phyloP scores from a whole-genome alignment of 768 basidiomycete species.

The Tricholoma hemisulphureum region DNA sequence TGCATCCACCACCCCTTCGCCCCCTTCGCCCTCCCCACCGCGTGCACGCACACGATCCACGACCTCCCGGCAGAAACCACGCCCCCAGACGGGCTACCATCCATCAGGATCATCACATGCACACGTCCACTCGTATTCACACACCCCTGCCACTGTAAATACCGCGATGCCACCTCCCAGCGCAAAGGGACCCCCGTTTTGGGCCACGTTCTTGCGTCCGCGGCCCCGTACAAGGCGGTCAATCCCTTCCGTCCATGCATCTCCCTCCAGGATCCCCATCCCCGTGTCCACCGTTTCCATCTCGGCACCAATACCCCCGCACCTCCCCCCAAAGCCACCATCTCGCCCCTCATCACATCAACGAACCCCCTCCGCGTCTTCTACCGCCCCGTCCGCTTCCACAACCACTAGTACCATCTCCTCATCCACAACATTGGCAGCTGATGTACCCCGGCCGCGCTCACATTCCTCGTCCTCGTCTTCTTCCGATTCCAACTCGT shows the following conservation, averaged over 20 bases:
- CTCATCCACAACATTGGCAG: slow-evolving; percentile 7
- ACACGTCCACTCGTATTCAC: slow-evolving; percentile 27
- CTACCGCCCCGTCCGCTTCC: slow-evolving; percentile 17
- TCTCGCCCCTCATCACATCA: not conserved
- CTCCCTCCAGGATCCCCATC: slow-evolving; percentile 9
- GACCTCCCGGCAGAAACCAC: slow-evolving; percentile 20
- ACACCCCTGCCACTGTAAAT: slow-evolving; percentile 16
- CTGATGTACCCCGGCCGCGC: slow-evolving; percentile 1
- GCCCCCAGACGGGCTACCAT: slow-evolving; percentile 29
- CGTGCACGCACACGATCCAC: slow-evolving; percentile 23
- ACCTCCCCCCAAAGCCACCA: not conserved
- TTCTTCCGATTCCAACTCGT: slow-evolving; percentile 7
- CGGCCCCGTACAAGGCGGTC: slow-evolving; percentile 35
- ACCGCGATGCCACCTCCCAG: not conserved
- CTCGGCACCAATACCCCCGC: slow-evolving; percentile 9
- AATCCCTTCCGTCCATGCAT: not conserved
- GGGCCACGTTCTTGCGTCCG: slow-evolving; percentile 37
- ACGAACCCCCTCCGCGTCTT: slow-evolving; percentile 32
- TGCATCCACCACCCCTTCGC: slow-evolving; percentile 11
- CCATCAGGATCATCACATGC: slow-evolving; percentile 12
- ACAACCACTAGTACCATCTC: slow-evolving; percentile 16
- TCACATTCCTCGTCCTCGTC: slow-evolving; percentile 17
- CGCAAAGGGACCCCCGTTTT: slow-evolving; percentile 30
- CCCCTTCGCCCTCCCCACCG: slow-evolving; percentile 15
- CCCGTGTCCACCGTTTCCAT: slow-evolving; percentile 28